Base-by-base conservation (phyloP, 208 protist genomes). In the Leishmania lainsoni region DNA sequence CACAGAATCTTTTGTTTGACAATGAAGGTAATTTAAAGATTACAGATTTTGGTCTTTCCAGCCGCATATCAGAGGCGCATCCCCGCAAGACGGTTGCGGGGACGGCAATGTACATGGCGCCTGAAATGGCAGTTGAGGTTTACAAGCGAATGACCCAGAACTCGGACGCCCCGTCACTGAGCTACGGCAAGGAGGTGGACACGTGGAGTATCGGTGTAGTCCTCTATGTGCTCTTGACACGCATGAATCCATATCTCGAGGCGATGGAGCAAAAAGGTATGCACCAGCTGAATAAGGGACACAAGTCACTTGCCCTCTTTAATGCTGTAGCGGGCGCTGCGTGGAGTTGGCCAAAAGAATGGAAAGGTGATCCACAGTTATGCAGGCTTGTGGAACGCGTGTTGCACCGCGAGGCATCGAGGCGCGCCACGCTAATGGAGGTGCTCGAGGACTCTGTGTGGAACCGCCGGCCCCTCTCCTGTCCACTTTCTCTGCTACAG, bases 1-100 rank as follows among this genome's bases (percentile, higher is more conserved):
- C 95, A 61, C 91, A 96, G 68, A 98, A 98, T 84, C 86, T 98
- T 20, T 83, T 98, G 54, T 97, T 98, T 81, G 96, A 98, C 81
- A 86, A 87, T 79, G 80, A 95, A 52, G 94, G 94, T 12, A 97
- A 96, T 72, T 79, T 98, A 51, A 98, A 98, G 84, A 91, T 98
- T n/a, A 97, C 94, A 45, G 96, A 98, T 81, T 98, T 98, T 86
- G 96, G 96, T 20, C 86, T 98, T 29, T 94, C 92, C 8, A 97
- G 92, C 78, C 83, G 91, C 49, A 94, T 97, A 69, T 91, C 89
- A 12, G 92, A 97, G 29, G 82, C 84, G 16, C 88, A 96, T 71
- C 92, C 93, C 29, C 87, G 95, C 52, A 97, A 96, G 82, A 98
- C 95, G 1, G 93, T 98, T 32, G 95, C 95, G 3, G 95, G 95